Percentiles rank a stretch among this genome's conserved stretches.
These are phyloP conservation scores for Mytilinidion resinicola DNA, from an alignment of 495 filamentous ascomycete genomes.

Conservation along the genomic window DNA sequence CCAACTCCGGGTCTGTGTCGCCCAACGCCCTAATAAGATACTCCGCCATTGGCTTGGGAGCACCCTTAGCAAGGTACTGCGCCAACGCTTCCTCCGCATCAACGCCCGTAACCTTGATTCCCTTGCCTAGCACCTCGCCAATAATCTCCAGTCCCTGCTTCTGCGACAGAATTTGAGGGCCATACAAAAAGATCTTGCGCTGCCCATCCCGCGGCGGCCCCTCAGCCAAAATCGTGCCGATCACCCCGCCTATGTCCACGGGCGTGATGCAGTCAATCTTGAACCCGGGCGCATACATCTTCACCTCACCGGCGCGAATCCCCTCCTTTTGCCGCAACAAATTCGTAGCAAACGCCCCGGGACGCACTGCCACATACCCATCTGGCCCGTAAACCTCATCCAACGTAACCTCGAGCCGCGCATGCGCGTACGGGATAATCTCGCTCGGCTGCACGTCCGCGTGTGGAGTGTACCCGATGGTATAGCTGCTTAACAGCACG, in stretches of 20 bases:
- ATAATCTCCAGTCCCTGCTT: background rate
- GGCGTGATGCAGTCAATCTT: conserved; percentile 32
- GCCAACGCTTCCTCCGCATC: background rate
- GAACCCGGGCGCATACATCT: conserved; percentile 14
- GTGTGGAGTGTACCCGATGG: no score
- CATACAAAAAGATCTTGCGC: background rate
- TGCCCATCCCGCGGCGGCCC: background rate
- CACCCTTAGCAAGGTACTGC: background rate
- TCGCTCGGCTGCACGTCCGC: no score
- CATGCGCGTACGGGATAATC: conserved; percentile 32
- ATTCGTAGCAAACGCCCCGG: conserved; percentile 31
- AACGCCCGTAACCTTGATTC: background rate
- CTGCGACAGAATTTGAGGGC: background rate
- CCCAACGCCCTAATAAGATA: background rate
- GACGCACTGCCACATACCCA: conserved; percentile 30
- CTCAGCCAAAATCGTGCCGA: background rate
- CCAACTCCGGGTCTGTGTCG: background rate
- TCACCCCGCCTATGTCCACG: conserved; percentile 31
- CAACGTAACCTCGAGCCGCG: conserved; percentile 33
- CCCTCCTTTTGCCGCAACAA: conserved; percentile 12
- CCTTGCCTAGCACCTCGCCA: conserved; percentile 1
- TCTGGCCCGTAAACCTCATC: conserved; percentile 29
- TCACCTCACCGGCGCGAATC: conserved; percentile 27
- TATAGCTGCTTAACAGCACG: conserved; percentile 33
- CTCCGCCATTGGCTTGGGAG: background rate